These are phyloP conservation scores for Cercophora samala DNA, from an alignment of 495 filamentous ascomycete species.

Conservation along the genomic window DNA sequence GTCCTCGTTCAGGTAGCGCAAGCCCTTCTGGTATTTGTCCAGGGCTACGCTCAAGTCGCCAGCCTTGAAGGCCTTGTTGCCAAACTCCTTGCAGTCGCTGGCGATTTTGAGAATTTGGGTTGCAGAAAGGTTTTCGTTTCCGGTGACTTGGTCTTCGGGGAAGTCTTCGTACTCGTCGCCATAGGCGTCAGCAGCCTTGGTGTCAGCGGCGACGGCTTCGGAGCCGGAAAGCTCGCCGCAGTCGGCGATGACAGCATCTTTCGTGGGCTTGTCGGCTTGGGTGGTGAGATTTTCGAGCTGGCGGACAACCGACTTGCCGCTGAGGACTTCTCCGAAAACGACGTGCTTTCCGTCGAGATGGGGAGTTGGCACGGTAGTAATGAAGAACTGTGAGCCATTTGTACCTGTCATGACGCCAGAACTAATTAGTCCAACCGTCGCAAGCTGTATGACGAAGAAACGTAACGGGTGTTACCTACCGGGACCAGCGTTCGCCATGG, in stretches of 20 bases:
- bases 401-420: conserved; percentile 50
- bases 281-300: conserved; percentile 87
- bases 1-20: conserved; percentile 91
- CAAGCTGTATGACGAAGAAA: not conserved
- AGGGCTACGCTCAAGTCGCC: conserved; percentile 67
- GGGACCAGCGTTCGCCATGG: conserved; percentile 96
- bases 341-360: conserved; percentile 97
- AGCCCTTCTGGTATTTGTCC: conserved; percentile 95
- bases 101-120: conserved; percentile 72
- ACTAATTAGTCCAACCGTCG: conserved; percentile 18
- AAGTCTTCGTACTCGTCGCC: conserved; percentile 96
- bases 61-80: conserved; percentile 86
- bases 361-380: conserved; percentile 89
- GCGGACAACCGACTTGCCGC: conserved; percentile 85
- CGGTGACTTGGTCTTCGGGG: conserved; percentile 71
- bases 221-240: conserved; percentile 80
- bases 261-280: conserved; percentile 71
- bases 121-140: conserved; percentile 50
- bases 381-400: conserved; percentile 98
- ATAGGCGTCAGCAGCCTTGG: conserved; percentile 68
- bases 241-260: conserved; percentile 71
- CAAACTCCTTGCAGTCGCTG: conserved; percentile 83
- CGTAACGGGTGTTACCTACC: conserved; percentile 52
- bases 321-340: conserved; percentile 93
- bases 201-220: conserved; percentile 58